phyloP scores from a whole-genome alignment of 1,284 basidiomycete species.

The Omphalotus olearius region DNA sequence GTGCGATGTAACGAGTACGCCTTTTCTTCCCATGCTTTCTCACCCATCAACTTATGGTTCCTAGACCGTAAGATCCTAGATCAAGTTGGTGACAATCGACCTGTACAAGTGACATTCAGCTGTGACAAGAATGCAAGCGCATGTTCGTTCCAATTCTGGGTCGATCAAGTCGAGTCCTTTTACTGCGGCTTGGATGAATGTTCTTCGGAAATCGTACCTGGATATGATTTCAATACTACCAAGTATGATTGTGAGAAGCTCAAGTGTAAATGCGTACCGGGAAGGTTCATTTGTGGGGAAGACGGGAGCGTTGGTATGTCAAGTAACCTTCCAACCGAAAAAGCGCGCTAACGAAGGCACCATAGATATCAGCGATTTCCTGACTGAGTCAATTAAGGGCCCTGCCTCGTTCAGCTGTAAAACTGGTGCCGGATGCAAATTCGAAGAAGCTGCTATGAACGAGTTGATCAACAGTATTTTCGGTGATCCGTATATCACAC shows the following conservation, averaged over 20 bases:
- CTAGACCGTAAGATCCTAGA: conserved; percentile 86
- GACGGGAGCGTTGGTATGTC: conserved; percentile 87
- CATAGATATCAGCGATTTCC: conserved; percentile 90
- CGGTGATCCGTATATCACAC: conserved; percentile 86
- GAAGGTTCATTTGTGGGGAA: conserved; percentile 92
- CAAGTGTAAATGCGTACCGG: conserved; percentile 88
- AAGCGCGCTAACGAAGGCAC: conserved; percentile 1
- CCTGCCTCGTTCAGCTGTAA: conserved; percentile 88
- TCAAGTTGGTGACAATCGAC: conserved; percentile 75
- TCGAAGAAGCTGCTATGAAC: conserved; percentile 97
- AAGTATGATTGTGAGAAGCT: conserved; percentile 79
- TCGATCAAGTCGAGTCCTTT: conserved; percentile 89
- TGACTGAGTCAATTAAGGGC: conserved; percentile 86
- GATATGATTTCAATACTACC: conserved; percentile 71
- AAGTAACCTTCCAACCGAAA: neutral
- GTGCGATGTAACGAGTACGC: conserved; percentile 95
- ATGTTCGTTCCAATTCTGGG: conserved; percentile 98
- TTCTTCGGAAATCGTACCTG: conserved; percentile 41
- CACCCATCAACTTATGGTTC: conserved; percentile 9
- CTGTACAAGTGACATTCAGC: conserved; percentile 93
- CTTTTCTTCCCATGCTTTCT: neutral
- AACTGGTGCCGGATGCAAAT: conserved; percentile 60
- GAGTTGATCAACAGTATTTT: conserved; percentile 91
- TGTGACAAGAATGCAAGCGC: conserved; percentile 61
- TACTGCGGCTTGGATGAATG: conserved; percentile 85